A percentile compares a stretch with the other conserved stretches of the same genome.
Evolutionary conservation across 106 monocot species (phyloP).

Genomic region (Dendrobium chrysotoxum): DNA sequence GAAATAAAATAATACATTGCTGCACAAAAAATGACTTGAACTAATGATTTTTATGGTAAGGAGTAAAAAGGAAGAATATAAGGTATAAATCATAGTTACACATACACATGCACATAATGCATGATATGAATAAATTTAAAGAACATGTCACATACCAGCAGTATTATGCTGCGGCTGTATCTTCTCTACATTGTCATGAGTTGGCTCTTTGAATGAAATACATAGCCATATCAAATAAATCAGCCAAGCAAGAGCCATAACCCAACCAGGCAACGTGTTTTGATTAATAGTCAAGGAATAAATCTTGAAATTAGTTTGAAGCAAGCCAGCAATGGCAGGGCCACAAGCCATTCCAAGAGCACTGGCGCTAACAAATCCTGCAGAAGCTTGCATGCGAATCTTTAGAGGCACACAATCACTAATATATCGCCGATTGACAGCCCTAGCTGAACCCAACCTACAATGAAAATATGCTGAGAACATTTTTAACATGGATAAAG

Average conservation of each 20-base stretch:
- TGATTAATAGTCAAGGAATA: conserved; percentile 65
- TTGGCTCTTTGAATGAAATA: conserved; percentile 80
- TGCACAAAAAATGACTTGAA: too few species aligned
- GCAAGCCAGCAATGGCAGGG: conserved; percentile 92
- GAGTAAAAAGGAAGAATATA: not conserved
- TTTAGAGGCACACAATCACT: conserved; percentile 93
- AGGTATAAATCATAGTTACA: not conserved
- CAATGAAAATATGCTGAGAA: not conserved
- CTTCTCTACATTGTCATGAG: conserved; percentile 31
- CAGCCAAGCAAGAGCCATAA: conserved; percentile 90
- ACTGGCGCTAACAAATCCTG: conserved; percentile 97
- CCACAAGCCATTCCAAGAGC: conserved; percentile 99
- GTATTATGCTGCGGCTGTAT: conserved; percentile 16
- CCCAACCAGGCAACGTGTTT: conserved; percentile 93
- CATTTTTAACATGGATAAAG: not conserved
- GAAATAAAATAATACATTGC: too few species aligned
- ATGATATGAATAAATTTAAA: not conserved
- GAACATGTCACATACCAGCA: conserved; percentile 35
- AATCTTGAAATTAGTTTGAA: conserved; percentile 83
- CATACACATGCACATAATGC: not conserved
- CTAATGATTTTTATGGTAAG: not conserved
- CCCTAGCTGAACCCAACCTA: conserved; percentile 97
- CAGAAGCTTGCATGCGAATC: conserved; percentile 91
- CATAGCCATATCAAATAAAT: conserved; percentile 70
- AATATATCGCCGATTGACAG: conserved; percentile 93